Base-by-base conservation (phyloP, 2,329 filamentous ascomycete genomes). In the Xylariomycetidae sp. region DNA sequence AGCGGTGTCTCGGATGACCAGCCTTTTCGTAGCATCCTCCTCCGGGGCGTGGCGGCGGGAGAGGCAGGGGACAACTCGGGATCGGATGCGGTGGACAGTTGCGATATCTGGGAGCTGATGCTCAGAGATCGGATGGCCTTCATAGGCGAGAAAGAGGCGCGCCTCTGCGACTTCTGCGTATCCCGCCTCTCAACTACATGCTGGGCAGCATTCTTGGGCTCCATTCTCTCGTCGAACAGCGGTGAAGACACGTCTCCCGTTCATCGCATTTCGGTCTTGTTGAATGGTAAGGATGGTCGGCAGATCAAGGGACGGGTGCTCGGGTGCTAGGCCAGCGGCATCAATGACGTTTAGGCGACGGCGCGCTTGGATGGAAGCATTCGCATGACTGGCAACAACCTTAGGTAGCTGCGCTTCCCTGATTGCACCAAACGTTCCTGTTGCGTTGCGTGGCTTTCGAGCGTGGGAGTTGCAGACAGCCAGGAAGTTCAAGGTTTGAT, bases 111-210 rank as follows among this genome's bases (percentile, higher is more conserved):
- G 3, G 54, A 57, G 38, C 46, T 48, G 36, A 56, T 50, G 39
- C 53, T 57, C 8, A 56, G 43, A 13, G 48, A 54, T 18, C 53
- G 47, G 22, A 57, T 49, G 14, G 53, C 52, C 31, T 50, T 56
- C 17, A 54, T 47, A 14, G 52, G 44, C 25, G 48, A 50, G 38
- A 57, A 54, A 9, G 54, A 57, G 13, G 47, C 36, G 10, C 52
- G 47, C 29, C 50, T 47, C 27, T 50, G 48, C 6, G 44, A 35
- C 33, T 44, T 50, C 10, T 43, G 41, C 12, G 41, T 18, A 6
- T 44, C 46, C 23, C 37, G 42, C 19, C 40, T 43, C 16, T 51
- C 47, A 24, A 43, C 24, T 13, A 47, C 35, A 19, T 43, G 46
- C 35, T 40, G 49, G 23, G 46, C 37, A 10, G 39, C 29, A 32